These are phyloP conservation scores for Neopestalotiopsis sp. DNA, from an alignment of 2,329 filamentous ascomycete genomes.

Conservation along the genomic window DNA sequence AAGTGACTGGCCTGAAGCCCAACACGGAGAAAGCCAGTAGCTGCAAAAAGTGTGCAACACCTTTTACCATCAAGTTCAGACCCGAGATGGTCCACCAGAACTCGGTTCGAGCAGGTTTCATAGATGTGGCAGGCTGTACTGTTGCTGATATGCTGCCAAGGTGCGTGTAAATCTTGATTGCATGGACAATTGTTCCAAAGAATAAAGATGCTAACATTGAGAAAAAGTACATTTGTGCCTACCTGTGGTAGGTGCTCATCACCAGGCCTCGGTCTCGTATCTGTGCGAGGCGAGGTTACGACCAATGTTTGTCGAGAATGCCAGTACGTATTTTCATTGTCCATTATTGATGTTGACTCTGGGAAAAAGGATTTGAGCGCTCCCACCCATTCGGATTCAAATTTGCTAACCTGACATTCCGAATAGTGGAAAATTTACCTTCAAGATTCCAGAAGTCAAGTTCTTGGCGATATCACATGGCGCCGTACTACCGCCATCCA, in stretches of 20 bases:
- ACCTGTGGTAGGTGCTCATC: slow-evolving; percentile 81
- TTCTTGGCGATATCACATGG: slow-evolving; percentile 73
- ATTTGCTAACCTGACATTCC: not conserved
- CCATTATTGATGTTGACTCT: too few species aligned
- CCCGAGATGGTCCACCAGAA: slow-evolving; percentile 74
- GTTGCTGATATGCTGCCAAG: slow-evolving; percentile 77
- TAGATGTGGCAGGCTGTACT: slow-evolving; percentile 77
- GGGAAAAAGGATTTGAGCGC: too few species aligned
- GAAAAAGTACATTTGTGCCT: slow-evolving; percentile 72
- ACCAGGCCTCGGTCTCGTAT: slow-evolving; percentile 68
- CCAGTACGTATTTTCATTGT: slow-evolving; percentile 47
- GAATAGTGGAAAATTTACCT: slow-evolving; percentile 72
- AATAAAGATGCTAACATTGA: not conserved
- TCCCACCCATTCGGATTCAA: not conserved
- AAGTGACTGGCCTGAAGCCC: slow-evolving; percentile 69
- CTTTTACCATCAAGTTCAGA: slow-evolving; percentile 61
- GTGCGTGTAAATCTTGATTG: slow-evolving; percentile 39
- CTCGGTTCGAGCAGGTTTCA: slow-evolving; percentile 77
- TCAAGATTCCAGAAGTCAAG: slow-evolving; percentile 78
- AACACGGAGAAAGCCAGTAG: slow-evolving; percentile 53
- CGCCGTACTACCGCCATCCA: slow-evolving; percentile 43
- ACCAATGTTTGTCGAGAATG: slow-evolving; percentile 81
- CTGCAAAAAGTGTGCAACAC: slow-evolving; percentile 64
- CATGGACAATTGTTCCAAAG: not conserved
- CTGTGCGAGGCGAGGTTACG: slow-evolving; percentile 74